Evolutionary conservation across 768 basidiomycete species (phyloP).

Genomic region (Boletus rubropictus): DNA sequence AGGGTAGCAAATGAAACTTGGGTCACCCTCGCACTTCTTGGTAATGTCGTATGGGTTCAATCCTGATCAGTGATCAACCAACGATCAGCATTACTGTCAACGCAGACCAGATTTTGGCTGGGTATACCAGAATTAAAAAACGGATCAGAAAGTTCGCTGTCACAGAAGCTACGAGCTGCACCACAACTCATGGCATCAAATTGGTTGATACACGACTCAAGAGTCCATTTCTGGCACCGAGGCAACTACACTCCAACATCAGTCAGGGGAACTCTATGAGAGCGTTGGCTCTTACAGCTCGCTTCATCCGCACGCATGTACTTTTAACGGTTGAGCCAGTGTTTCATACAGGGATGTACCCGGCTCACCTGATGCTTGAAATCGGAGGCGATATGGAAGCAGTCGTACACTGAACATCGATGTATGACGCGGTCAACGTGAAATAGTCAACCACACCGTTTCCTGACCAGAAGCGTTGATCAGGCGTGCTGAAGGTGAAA

Average conservation of each 20-base stretch:
- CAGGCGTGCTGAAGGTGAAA: neutral
- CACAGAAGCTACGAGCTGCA: conserved; percentile 63
- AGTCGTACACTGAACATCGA: conserved; percentile 48
- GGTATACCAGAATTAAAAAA: conserved; percentile 21
- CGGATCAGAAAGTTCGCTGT: conserved; percentile 30
- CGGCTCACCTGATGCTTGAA: conserved; percentile 5
- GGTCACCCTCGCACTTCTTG: conserved; percentile 46
- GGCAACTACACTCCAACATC: conserved; percentile 44
- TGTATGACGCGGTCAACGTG: conserved; percentile 35
- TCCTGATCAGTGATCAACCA: conserved; percentile 18
- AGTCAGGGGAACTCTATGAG: neutral
- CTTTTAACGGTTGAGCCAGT: neutral
- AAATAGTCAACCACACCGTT: conserved; percentile 38
- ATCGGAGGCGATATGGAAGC: conserved; percentile 38
- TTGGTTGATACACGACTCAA: conserved; percentile 52
- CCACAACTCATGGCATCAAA: conserved; percentile 64
- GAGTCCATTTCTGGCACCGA: conserved; percentile 54
- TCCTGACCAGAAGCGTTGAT: conserved; percentile 17
- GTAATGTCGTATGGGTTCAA: conserved; percentile 65
- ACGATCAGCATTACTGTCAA: neutral
- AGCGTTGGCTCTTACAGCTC: conserved; percentile 25
- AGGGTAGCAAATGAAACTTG: conserved; percentile 53
- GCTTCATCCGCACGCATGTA: conserved; percentile 37
- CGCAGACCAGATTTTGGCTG: neutral
- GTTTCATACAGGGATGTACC: neutral